These are phyloP conservation scores for Mortierella sp. DNA, from an alignment of 371 early-diverging fungal species.

Conservation along the genomic window DNA sequence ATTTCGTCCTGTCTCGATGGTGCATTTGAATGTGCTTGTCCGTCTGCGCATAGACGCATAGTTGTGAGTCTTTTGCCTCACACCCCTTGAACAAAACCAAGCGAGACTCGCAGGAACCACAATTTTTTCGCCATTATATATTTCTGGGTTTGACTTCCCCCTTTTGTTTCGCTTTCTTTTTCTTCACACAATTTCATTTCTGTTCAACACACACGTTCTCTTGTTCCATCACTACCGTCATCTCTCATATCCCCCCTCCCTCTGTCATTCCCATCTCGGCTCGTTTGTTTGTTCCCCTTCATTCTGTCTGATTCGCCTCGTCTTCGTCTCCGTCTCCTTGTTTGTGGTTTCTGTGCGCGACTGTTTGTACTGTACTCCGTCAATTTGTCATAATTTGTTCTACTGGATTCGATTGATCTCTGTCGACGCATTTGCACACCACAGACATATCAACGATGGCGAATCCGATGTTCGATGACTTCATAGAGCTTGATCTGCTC, in stretches of 20 bases:
- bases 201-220: neutral
- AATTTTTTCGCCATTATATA: too few relatives aligned
- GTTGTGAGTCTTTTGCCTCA: too few relatives aligned
- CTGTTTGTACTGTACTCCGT: too few relatives aligned
- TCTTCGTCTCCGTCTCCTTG: neutral
- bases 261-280: neutral
- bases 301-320: neutral
- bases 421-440: too few relatives aligned
- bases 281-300: too few relatives aligned
- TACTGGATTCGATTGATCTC: neutral
- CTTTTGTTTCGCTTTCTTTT: neutral
- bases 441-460: conserved; percentile 12
- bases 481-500: conserved; percentile 48
- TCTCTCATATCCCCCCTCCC: conserved; percentile 2
- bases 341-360: too few relatives aligned
- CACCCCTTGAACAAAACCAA: too few relatives aligned
- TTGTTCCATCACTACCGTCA: neutral
- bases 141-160: too few relatives aligned
- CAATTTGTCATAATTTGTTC: neutral
- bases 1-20: too few relatives aligned
- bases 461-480: conserved; percentile 53
- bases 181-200: neutral
- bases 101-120: too few relatives aligned
- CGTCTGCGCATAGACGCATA: too few relatives aligned
- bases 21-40: too few relatives aligned